Evolutionary conservation across 1,284 basidiomycete species (phyloP).

Genomic region (Ustilago loliicola): DNA sequence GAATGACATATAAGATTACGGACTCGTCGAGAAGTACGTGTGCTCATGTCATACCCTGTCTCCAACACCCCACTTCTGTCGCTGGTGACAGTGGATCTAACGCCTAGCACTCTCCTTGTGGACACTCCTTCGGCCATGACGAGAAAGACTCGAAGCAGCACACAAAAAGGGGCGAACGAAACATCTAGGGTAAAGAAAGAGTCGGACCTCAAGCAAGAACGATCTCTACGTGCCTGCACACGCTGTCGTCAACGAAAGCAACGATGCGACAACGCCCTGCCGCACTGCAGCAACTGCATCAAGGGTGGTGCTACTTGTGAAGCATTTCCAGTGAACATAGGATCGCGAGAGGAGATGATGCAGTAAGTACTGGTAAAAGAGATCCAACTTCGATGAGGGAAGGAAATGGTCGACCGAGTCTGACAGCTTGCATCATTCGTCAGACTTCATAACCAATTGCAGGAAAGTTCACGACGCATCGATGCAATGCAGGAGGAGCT

Average conservation of each 20-base stretch:
- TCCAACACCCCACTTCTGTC: background rate
- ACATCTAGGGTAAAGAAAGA: background rate
- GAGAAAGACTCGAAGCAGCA: constrained; percentile 8
- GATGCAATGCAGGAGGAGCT: constrained; percentile 29
- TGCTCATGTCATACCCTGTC: background rate
- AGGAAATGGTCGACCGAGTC: background rate
- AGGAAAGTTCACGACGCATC: constrained; percentile 32
- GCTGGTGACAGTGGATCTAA: background rate
- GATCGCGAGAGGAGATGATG: constrained; percentile 38
- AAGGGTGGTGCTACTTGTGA: constrained; percentile 43
- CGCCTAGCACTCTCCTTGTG: background rate
- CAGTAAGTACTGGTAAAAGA: constrained; percentile 27
- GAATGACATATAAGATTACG: background rate
- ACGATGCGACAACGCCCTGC: constrained; percentile 47
- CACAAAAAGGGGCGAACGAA: background rate
- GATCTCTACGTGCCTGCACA: constrained; percentile 44
- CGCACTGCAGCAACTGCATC: constrained; percentile 45
- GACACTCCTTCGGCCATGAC: constrained; percentile 5
- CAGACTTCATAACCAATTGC: constrained; percentile 30
- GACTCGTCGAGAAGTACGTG: background rate
- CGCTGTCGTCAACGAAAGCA: constrained; percentile 52
- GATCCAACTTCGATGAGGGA: background rate
- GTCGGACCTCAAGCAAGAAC: constrained; percentile 13
- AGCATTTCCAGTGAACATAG: constrained; percentile 30
- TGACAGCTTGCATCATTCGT: background rate